Conservation (phyloP, 2,329 filamentous ascomycete genomes). For the Daldinia sp. region DNA sequence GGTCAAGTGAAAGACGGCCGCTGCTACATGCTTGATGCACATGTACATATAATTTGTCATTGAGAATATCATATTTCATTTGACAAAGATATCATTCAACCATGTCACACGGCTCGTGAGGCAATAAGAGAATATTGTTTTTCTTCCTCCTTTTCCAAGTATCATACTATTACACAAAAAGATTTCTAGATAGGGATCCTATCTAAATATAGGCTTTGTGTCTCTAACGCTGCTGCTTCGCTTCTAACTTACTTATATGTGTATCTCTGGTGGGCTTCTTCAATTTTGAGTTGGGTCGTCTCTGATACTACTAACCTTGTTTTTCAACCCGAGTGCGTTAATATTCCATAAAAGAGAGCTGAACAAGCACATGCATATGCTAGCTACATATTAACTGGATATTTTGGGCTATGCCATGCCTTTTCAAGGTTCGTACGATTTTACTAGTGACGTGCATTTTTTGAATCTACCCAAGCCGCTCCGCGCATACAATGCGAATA, state of each 20-base stretch:
- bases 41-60: background rate
- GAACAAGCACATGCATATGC: background rate
- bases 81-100: constrained; percentile 12
- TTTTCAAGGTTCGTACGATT: background rate
- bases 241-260: no score
- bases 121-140: no score
- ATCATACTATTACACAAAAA: background rate
- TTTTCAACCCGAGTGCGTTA: background rate
- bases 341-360: background rate
- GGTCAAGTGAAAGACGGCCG: constrained; percentile 51
- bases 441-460: background rate
- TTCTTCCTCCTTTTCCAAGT: background rate
- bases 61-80: background rate
- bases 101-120: background rate
- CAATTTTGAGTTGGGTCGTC: no score
- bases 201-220: no score
- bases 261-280: no score
- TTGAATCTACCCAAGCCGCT: background rate
- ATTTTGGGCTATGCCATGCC: background rate
- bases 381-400: constrained; percentile 1
- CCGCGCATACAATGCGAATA: background rate
- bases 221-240: no score
- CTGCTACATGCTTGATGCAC: constrained; percentile 43
- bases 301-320: background rate
- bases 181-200: background rate